phyloP scores from a whole-genome alignment of 2,329 filamentous ascomycete genomes.

The Epichloe glyceriae region DNA sequence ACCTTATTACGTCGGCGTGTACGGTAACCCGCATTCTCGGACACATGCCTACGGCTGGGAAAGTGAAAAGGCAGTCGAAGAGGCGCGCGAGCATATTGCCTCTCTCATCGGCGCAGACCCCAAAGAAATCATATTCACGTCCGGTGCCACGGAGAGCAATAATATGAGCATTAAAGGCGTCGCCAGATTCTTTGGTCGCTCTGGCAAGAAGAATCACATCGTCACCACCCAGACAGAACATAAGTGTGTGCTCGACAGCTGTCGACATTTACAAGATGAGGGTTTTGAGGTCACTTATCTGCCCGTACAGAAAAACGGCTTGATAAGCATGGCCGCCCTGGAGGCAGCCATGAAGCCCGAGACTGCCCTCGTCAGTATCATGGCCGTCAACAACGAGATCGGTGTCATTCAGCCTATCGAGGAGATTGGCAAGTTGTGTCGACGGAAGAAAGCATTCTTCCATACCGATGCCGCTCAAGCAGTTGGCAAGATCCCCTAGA shows the following conservation, averaged over 20 bases:
- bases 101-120: constrained; percentile 82
- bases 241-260: constrained; percentile 97
- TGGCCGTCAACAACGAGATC: constrained; percentile 99
- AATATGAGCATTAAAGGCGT: constrained; percentile 99
- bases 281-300: constrained; percentile 96
- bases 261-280: constrained; percentile 90
- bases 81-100: constrained; percentile 73
- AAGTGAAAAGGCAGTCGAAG: constrained; percentile 84
- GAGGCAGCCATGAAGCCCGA: constrained; percentile 84
- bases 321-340: constrained; percentile 71
- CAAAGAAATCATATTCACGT: constrained; percentile 98
- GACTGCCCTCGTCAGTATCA: constrained; percentile 86
- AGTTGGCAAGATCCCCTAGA: constrained; percentile 95
- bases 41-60: constrained; percentile 99
- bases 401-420: constrained; percentile 95
- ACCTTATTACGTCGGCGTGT: constrained; percentile 82
- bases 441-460: constrained; percentile 90
- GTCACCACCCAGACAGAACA: constrained; percentile 97
- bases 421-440: constrained; percentile 85
- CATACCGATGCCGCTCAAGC: constrained; percentile 95
- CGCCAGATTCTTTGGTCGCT: constrained; percentile 82
- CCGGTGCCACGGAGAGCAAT: constrained; percentile 94
- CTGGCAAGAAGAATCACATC: constrained; percentile 96
- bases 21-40: constrained; percentile 92
- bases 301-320: constrained; percentile 74